phyloP scores from a whole-genome alignment of 805 yeast species.

The Saturnispora ahearnii region DNA sequence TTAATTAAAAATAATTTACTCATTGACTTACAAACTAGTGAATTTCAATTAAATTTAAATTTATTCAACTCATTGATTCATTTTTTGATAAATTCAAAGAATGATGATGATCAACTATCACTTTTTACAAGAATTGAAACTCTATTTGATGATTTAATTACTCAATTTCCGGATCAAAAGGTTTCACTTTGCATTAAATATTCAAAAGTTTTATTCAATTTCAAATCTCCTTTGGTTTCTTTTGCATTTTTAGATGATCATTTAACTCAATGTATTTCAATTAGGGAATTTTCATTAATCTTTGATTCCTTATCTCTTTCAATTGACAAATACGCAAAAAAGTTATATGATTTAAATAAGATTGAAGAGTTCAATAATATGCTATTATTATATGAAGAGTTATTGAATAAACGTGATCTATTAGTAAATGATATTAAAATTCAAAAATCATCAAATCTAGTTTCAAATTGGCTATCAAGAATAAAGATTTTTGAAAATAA shows the following conservation, averaged over 20 bases:
- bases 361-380: slow-evolving; percentile 30
- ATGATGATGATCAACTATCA: neutral
- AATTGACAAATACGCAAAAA: slow-evolving; percentile 33
- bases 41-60: neutral
- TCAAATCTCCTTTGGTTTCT: slow-evolving; percentile 31
- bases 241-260: slow-evolving; percentile 40
- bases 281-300: slow-evolving; percentile 53
- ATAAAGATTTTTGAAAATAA: slow-evolving; percentile 34
- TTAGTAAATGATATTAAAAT: slow-evolving; percentile 59
- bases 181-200: slow-evolving; percentile 39
- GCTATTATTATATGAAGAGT: slow-evolving; percentile 40
- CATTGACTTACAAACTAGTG: neutral
- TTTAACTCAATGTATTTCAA: slow-evolving; percentile 36
- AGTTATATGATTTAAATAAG: slow-evolving; percentile 12
- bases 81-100: slow-evolving; percentile 13
- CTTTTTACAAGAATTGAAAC: slow-evolving; percentile 5
- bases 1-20: slow-evolving; percentile 18
- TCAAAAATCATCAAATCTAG: slow-evolving; percentile 51
- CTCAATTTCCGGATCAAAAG: slow-evolving; percentile 50
- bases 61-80: neutral
- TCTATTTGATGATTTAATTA: slow-evolving; percentile 29
- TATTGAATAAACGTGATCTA: slow-evolving; percentile 49
- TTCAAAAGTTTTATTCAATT: slow-evolving; percentile 39
- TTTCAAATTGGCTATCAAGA: slow-evolving; percentile 63
- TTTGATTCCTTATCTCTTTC: slow-evolving; percentile 57